Evolutionary conservation across 2,329 filamentous ascomycete species (phyloP), one percentile per base, ranked within the genome.

Genomic region (Colletotrichum magnum): DNA sequence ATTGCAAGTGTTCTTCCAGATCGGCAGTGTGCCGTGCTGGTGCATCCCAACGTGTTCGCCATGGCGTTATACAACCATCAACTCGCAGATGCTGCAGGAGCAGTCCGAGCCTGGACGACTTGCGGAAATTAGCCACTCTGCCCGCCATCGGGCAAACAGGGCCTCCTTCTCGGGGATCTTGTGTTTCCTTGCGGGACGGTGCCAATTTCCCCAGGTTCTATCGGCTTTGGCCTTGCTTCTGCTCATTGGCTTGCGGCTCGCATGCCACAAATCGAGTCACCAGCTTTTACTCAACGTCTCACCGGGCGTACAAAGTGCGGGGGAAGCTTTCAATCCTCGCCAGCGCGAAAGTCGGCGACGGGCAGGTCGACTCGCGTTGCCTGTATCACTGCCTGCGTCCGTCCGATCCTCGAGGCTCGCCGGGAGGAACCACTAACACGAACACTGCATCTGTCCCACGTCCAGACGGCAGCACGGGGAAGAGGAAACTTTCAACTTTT

Each of bases 341-440:
- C 57, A 45, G n/a, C 47, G n/a, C 32, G 57, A 43, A 28, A 41
- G 26, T 26, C 36, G 53, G 43, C 57, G 28, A 26, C 57, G 26
- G 26, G 39, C n/a, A 60, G 10, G 56, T 60, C 48, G 56, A 28
- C 32, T 62, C 50, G 50, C 50, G 50, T 48, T 62, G 48, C 57
- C 57, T 32, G 54, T 48, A 39, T 28, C 36, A 9, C 7, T 43
- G 41, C 32, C 32, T 12, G 32, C 41, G 36, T 62, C 28, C 50
- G 41, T 54, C 41, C 16, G n/a, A 39, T 32, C 15, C 47, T 28
- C 47, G 18, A 62, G 24, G 18, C 41, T 36, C 16, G 39, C 24
- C 18, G 26, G 36, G 13, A 36, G 10, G 32, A 18, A 7, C 48
- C 45, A 21, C 39, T 52, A 9, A n/a, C 48, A 21, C 39, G 45